Evolutionary conservation across 768 basidiomycete genomes (phyloP), one percentile per base, ranked within the genome.

Genomic region (Amanita fuliginea): DNA sequence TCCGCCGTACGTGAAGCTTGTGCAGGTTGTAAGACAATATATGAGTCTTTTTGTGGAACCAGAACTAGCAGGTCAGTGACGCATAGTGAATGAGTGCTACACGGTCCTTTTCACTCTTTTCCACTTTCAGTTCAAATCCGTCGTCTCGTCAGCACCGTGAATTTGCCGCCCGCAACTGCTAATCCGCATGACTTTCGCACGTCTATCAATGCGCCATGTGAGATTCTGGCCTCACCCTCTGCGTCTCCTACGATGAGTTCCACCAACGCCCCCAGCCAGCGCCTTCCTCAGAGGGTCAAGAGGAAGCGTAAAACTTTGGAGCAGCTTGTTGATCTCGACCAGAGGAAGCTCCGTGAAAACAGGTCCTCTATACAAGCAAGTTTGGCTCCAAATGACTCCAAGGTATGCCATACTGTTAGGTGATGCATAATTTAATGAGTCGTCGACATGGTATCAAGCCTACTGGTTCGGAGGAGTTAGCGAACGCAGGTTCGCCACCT

Each of bases 31-130:
- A 8, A 47, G 59, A 37, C 61, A 65, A 19, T 62, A 55, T 51
- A 56, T 53, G 19, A 35, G 56, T 11, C 53, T 54, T 32, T 73
- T 75, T 52, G 53, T 57, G 8, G 70, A 73, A 42, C 60, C 62
- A 42, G 54, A 62, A 4, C 52, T 69, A 21, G 59, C 63, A 52
- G 57, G 72, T 68, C 40, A 42, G 56, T 49, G 21, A 33, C n/a
- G n/a, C n/a, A n/a, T n/a, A n/a, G n/a, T n/a, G n/a, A 28, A 28
- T 13, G 30, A 19, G n/a, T 36, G 19, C 28, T 37, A n/a, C 42
- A 46, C 37, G 2, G 9, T 26, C 36, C 11, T 49, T n/a, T 13
- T 26, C 24, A 16, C 16, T 32, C 21, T 5, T 33, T 11, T 28
- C 4, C 14, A 28, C 47, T 14, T 6, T 16, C 26, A 48, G 47